Base-by-base conservation (phyloP, 2,329 filamentous ascomycete species). In the Fusarium sp. region DNA sequence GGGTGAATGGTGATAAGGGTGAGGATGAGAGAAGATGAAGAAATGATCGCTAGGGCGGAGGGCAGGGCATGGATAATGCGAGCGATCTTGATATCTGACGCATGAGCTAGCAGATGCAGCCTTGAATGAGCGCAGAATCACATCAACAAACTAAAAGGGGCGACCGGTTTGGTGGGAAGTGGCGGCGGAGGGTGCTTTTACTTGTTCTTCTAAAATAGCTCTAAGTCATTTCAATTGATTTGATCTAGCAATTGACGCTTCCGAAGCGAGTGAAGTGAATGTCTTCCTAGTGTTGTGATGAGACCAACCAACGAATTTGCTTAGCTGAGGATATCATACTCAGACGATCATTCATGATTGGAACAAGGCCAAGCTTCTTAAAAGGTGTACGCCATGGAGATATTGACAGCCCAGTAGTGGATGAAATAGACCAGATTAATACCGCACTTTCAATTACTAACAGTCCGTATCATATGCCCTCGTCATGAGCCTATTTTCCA, bases 91-190 rank as follows among this genome's bases (percentile, higher is more conserved):
- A 20, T 59, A 29, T 42, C 39, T 42, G 21, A 23, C 36, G 54
- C 18, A 20, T 20, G 31, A 52, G 46, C 50, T 48, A 33, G 39
- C 25, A 35, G 36, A 48, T 10, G 50, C 41, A 49, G 52, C 42
- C n/a, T 54, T 31, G 25, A 41, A 8, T 25, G 53, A 35, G 47
- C 47, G 47, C 43, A 45, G 57, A 42, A 56, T 55, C 42, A 61
- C n/a, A 47, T 27, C 25, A 9, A 51, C 36, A 63, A 66, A 56
- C 41, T 42, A 76, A 78, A 77, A 76, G 76, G 73, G 70, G 76
- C 61, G 75, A 78, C 66, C 70, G 74, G 75, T 72, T 78, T 78
- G 76, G 76, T 53, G 73, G 76, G 59, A 66, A 72, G 60, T 76
- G 76, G 76, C 73, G 75, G 76, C 15, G 76, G 76, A 78, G 72